Conservation (phyloP, 495 filamentous ascomycete species). For the Aspergillus heteromorphus region DNA sequence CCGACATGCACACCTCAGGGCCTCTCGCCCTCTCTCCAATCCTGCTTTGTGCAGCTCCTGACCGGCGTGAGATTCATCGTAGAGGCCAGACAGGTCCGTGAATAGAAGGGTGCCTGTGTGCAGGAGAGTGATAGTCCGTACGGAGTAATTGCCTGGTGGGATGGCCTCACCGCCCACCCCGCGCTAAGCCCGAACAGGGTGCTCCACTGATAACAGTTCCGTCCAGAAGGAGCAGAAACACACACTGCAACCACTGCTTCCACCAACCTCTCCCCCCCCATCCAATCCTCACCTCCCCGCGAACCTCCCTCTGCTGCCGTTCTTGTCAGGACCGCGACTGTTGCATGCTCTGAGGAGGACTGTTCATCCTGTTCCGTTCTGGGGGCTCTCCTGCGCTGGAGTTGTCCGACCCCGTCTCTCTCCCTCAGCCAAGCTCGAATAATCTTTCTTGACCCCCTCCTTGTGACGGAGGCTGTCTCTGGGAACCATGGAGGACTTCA, state of each 20-base stretch:
- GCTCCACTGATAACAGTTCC: conserved; percentile 23
- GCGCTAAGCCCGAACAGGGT: conserved; percentile 21
- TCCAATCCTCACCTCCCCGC: not conserved
- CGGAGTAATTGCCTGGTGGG: not conserved
- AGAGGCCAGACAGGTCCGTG: too few relatives aligned
- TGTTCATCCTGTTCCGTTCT: conserved; percentile 23
- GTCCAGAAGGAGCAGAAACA: conserved; percentile 17
- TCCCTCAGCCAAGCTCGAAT: conserved; percentile 19
- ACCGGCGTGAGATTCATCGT: too few relatives aligned
- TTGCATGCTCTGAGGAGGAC: conserved; percentile 15
- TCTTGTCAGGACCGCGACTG: not conserved
- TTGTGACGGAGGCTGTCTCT: conserved; percentile 3
- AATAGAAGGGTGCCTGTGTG: too few relatives aligned
- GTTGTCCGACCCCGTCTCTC: conserved; percentile 30
- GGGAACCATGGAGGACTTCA: conserved; percentile 83
- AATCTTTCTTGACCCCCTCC: conserved; percentile 13
- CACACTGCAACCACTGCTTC: too few relatives aligned
- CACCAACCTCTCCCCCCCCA: not conserved
- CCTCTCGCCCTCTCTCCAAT: too few relatives aligned
- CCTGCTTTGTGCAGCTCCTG: conserved; percentile 66
- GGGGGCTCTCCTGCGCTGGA: conserved; percentile 24
- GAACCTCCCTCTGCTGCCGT: not conserved
- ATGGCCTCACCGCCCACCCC: conserved; percentile 23
- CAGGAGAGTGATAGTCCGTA: too few relatives aligned
- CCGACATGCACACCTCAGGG: too few relatives aligned